Percentiles rank a stretch among this genome's conserved stretches.
phyloP scores from a whole-genome alignment of 225 moss, liverwort and hornwort species.

The Asterella californica region DNA sequence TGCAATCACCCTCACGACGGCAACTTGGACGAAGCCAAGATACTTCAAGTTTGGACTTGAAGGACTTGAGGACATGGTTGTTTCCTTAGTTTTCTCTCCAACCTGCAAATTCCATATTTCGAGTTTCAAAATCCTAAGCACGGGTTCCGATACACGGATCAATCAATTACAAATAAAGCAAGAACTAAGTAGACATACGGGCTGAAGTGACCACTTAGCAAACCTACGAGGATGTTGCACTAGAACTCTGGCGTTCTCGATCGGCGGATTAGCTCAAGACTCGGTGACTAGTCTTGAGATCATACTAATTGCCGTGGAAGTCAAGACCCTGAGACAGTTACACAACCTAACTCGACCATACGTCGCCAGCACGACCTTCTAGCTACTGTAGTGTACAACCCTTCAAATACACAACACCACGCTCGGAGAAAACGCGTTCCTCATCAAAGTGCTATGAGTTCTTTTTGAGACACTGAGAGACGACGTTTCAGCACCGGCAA shows the following conservation, averaged over 20 bases:
- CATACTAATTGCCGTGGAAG: too few relatives aligned
- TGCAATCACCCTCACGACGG: slow-evolving; percentile 22
- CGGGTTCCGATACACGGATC: neutral
- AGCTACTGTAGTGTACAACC: too few relatives aligned
- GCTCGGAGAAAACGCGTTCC: neutral
- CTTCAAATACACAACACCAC: too few relatives aligned
- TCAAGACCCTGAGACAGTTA: too few relatives aligned
- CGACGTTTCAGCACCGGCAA: too few relatives aligned
- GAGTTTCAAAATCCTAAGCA: neutral
- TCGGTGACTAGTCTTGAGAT: too few relatives aligned
- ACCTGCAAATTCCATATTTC: neutral
- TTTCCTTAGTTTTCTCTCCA: neutral
- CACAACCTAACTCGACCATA: too few relatives aligned
- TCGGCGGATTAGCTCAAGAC: too few relatives aligned
- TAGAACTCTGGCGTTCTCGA: too few relatives aligned
- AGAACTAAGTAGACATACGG: too few relatives aligned
- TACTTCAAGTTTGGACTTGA: slow-evolving; percentile 34
- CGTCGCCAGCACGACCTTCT: too few relatives aligned
- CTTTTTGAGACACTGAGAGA: too few relatives aligned
- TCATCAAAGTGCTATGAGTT: neutral
- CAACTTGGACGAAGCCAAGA: slow-evolving; percentile 36
- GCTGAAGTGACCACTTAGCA: neutral
- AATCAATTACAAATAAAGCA: neutral
- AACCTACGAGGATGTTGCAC: neutral
- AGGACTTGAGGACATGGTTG: neutral